Evolutionary conservation across 2,329 filamentous ascomycete genomes (phyloP), one percentile per base, ranked within the genome.

Genomic region (Cladophialophora chaetospira): DNA sequence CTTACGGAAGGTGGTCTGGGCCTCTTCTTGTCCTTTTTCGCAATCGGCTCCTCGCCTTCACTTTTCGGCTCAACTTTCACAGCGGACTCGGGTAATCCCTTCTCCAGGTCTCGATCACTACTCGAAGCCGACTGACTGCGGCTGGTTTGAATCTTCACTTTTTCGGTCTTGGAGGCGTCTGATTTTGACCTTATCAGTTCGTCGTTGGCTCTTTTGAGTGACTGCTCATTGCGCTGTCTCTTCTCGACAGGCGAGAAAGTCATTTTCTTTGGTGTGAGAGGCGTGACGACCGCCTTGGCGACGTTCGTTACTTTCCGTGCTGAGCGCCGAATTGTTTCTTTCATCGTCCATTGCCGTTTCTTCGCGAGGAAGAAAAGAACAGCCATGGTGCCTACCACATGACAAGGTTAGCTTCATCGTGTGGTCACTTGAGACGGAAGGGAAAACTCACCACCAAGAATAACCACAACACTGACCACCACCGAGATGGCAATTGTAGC

Each of bases 291-390:
- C 5, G 66, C 62, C 53, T 64, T 66, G 33, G 67, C 57, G 6
- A 56, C 59, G 47, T 62, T 64, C 2, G 60, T 57, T n/a, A 71
- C 64, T 9, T 64, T 64, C 4, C 78, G 79, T 28, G 84, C 84
- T 1, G 88, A 91, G 62, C 82, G 83, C 53, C 86, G 82, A 55
- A 95, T 78, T 26, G 80, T 88, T 69, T 89, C 84, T 57, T 86
- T 83, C 64, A 94, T 78, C 63, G 86, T 88, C 90, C 90, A 94
- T 72, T 92, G 88, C 44, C 86, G 84, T 75, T 90, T 91, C 79
- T 94, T 94, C 53, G 90, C 88, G 33, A 93, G 71, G 71, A 87
- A 90, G 75, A 88, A 95, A 25, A 94, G 82, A 2, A 84, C 75
- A 2, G 85, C 82, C 29, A 61, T 55, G 3, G 61, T 61, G 36